Percentiles rank a stretch among this genome's conserved stretches.
Conservation (phyloP, 139 green algal species). For the Volvox africanus region DNA sequence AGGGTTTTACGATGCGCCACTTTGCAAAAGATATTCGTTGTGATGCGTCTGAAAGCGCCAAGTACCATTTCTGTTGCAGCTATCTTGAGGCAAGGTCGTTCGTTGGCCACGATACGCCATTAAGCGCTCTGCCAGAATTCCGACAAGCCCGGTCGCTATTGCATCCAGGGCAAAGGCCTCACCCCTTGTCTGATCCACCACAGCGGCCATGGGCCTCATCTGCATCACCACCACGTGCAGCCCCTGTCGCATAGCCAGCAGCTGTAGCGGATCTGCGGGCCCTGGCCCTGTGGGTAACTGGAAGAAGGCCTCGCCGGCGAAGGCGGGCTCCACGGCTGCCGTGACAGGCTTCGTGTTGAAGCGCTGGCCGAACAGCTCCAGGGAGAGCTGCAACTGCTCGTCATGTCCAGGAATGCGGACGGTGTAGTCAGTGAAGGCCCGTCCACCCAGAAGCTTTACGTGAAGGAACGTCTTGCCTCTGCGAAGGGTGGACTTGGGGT, state of each 20-base stretch:
- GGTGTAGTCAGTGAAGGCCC: conserved; percentile 41
- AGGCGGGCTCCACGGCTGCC: conserved; percentile 40
- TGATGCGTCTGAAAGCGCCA: too few species aligned
- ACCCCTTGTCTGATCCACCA: background rate
- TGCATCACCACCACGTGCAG: conserved; percentile 52
- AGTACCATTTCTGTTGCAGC: too few species aligned
- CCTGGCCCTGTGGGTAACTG: conserved; percentile 5
- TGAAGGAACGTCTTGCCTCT: conserved; percentile 37
- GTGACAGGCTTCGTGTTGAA: conserved; percentile 25
- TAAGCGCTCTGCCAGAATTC: too few species aligned
- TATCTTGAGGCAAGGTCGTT: too few species aligned
- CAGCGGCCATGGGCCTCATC: background rate
- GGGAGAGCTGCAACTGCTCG: conserved; percentile 43
- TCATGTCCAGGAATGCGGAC: background rate
- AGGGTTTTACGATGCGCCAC: too few species aligned
- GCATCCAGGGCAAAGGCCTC: background rate
- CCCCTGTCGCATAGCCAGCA: conserved; percentile 53
- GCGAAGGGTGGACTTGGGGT: background rate
- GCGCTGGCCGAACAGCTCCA: conserved; percentile 62
- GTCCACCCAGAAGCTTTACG: conserved; percentile 48
- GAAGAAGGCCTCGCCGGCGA: conserved; percentile 45
- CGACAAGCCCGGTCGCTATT: too few species aligned
- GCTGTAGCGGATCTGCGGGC: conserved; percentile 39
- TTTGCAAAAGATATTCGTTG: too few species aligned
- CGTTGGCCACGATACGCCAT: too few species aligned